These are phyloP conservation scores for Arthromyces matolae DNA, from an alignment of 768 basidiomycete genomes.

Conservation along the genomic window DNA sequence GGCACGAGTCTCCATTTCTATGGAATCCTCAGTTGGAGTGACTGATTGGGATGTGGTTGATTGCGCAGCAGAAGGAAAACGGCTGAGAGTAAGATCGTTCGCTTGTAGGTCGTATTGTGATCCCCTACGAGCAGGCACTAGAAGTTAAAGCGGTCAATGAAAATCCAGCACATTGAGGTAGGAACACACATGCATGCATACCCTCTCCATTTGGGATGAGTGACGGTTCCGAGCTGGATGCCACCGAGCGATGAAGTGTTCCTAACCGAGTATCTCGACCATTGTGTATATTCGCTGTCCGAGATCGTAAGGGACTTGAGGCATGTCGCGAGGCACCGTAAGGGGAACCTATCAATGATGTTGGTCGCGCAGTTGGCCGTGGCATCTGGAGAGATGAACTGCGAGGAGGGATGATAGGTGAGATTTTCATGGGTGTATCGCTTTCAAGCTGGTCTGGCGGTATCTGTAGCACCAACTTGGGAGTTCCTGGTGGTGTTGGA, in stretches of 20 bases:
- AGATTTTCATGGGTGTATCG: slow-evolving; percentile 20
- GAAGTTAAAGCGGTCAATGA: neutral
- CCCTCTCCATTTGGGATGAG: slow-evolving; percentile 56
- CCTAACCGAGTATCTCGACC: slow-evolving; percentile 43
- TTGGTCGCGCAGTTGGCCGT: slow-evolving; percentile 23
- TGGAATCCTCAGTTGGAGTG: slow-evolving; percentile 49
- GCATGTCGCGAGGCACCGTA: slow-evolving; percentile 35
- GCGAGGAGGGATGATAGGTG: slow-evolving; percentile 47
- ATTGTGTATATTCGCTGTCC: slow-evolving; percentile 26
- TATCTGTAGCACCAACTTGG: slow-evolving; percentile 29
- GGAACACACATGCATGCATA: slow-evolving; percentile 41
- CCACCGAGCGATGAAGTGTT: slow-evolving; percentile 66
- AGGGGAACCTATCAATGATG: slow-evolving; percentile 26
- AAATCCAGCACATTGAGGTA: neutral
- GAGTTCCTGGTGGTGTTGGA: slow-evolving; percentile 17
- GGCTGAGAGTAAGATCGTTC: slow-evolving; percentile 44
- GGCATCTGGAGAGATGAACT: slow-evolving; percentile 45
- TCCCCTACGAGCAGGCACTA: slow-evolving; percentile 24
- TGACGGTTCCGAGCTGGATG: slow-evolving; percentile 83
- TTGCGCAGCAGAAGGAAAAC: slow-evolving; percentile 44
- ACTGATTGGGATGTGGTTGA: slow-evolving; percentile 40
- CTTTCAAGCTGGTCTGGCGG: slow-evolving; percentile 22
- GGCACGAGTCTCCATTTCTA: slow-evolving; percentile 60
- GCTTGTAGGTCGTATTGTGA: slow-evolving; percentile 58
- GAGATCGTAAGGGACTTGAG: slow-evolving; percentile 41